phyloP scores from a whole-genome alignment of 1,284 basidiomycete genomes.

The Inonotus obliquus region DNA sequence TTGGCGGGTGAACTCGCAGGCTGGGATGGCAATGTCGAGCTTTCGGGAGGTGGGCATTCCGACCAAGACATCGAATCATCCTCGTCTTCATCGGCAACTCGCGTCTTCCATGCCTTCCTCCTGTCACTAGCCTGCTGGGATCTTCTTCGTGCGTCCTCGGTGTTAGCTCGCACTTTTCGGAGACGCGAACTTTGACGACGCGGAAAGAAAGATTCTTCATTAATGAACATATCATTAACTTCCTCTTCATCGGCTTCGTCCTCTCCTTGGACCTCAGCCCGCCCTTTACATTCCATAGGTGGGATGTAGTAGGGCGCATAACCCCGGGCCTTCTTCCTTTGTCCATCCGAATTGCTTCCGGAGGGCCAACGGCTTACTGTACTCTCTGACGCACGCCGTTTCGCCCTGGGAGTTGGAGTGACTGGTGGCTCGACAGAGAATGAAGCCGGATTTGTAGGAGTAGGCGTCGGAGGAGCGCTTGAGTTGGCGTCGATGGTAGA shows the following conservation, averaged over 20 bases:
- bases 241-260: constrained; percentile 37
- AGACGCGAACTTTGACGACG: constrained; percentile 20
- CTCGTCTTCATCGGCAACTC: constrained; percentile 23
- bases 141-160: constrained; percentile 30
- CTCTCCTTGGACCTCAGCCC: constrained; percentile 30
- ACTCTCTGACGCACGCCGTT: constrained; percentile 10
- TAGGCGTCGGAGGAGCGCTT: neutral
- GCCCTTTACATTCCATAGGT: neutral
- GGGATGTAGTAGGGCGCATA: neutral
- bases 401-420: neutral
- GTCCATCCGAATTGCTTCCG: constrained; percentile 8
- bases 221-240: constrained; percentile 52
- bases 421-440: neutral
- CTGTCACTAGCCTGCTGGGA: constrained; percentile 25
- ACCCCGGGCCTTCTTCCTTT: constrained; percentile 7
- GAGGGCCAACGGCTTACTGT: neutral
- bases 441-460: neutral
- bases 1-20: constrained; percentile 4
- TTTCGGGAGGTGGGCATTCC: constrained; percentile 1
- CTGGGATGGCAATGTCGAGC: neutral
- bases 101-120: constrained; percentile 10
- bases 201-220: constrained; percentile 27
- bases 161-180: constrained; percentile 28
- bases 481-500: constrained; percentile 35
- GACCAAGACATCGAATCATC: constrained; percentile 14